Evolutionary conservation across 129 eudicot genomes (phyloP).

Genomic region (Flaveria brownii): DNA sequence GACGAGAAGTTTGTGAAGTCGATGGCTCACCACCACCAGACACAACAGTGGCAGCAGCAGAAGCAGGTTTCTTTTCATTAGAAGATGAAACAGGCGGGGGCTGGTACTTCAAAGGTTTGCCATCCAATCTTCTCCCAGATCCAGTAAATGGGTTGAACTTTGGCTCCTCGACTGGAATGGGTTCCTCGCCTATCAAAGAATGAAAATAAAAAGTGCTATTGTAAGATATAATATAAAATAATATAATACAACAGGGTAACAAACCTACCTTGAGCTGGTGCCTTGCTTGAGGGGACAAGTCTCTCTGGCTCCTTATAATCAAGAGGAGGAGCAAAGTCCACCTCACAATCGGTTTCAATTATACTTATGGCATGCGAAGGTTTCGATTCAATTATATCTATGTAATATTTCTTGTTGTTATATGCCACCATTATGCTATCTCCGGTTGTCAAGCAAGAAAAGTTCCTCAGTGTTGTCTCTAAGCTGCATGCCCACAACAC

Average conservation of each 20-base stretch:
- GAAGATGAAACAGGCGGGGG: constrained; percentile 59
- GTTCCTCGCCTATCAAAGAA: constrained; percentile 43
- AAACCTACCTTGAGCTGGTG: constrained; percentile 55
- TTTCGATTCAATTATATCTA: constrained; percentile 84
- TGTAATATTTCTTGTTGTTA: constrained; percentile 85
- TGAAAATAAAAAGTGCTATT: neutral
- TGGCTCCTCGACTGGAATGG: constrained; percentile 68
- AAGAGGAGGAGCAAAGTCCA: constrained; percentile 96
- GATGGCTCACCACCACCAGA: constrained; percentile 44
- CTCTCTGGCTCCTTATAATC: constrained; percentile 91
- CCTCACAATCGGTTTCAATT: constrained; percentile 97
- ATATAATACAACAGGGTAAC: neutral
- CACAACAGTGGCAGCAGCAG: constrained; percentile 28
- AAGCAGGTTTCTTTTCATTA: constrained; percentile 50
- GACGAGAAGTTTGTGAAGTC: constrained; percentile 68
- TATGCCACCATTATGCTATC: constrained; percentile 96
- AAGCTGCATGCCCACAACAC: constrained; percentile 54
- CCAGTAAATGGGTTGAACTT: constrained; percentile 89
- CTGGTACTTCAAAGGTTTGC: constrained; percentile 62
- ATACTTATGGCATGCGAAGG: constrained; percentile 85
- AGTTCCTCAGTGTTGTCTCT: constrained; percentile 96
- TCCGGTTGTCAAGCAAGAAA: constrained; percentile 93
- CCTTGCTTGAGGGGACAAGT: constrained; percentile 53
- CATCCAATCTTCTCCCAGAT: constrained; percentile 76
- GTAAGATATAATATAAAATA: neutral